Evolutionary conservation across 139 green algal species (phyloP), one percentile per base, ranked within the genome.

Genomic region (Monoraphidium neglectum): DNA sequence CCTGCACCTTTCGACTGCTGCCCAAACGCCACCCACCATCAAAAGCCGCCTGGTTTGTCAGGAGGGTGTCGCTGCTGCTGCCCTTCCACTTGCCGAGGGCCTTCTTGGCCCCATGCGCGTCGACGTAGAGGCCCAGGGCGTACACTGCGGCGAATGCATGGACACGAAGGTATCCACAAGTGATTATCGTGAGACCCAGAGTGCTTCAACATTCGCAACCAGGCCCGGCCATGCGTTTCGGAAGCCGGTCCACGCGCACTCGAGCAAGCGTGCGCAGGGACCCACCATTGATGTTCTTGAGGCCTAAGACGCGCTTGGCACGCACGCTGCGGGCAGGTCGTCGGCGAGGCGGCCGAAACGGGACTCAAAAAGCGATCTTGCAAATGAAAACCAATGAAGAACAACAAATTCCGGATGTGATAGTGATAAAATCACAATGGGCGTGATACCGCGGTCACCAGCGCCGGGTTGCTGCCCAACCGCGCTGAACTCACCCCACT

Each of bases 111-210:
- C 73, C 87, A 6, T 53, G 59, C 1, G 35, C 61, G 37, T 94
- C 90, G 28, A 93, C 83, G 72, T 94, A 94, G 13, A 95, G 68
- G 0, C 87, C 90, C 37, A 95, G 63, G 0, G 87, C 84, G 72
- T 95, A 92, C 28, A 92, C 86, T 88, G 82, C 69, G 76, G 1
- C n/a, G 16, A n/a, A 28, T 15, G 49, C 15, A 38, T 3, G 15
- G 47, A 15, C 38, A 21, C 35, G n/a, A 2, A 18, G 43, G 18
- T 10, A 4, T 32, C 3, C 4, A 47, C n/a, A 4, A 16, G 6
- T 18, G 24, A 26, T 69, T 8, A 12, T 8, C 8, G 43, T 8
- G 8, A 12, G 43, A 12, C 8, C 12, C 12, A 12, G 8, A 51
- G 43, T 51, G 43, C 8, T n/a, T n/a, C n/a, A n/a, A n/a, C n/a